Base-by-base conservation (phyloP, 2,329 filamentous ascomycete species). In the Curvularia sp. region DNA sequence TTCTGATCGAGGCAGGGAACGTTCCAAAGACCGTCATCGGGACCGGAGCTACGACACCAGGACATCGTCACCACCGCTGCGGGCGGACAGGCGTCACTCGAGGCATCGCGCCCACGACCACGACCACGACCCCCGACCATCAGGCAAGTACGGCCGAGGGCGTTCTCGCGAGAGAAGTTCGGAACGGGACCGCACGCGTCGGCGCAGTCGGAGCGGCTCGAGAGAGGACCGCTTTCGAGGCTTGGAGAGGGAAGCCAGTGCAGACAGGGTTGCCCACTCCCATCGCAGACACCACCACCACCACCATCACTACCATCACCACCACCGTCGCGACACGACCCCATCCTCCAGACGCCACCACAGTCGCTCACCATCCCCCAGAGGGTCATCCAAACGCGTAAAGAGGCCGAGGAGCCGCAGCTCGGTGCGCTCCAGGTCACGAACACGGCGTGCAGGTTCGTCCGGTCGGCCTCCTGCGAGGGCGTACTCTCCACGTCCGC, bases 301-400 rank as follows among this genome's bases (percentile, higher is more conserved):
- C 33, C 67, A 69, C 53, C 71, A 68, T 67, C 71, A 71, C 22
- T 24, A 24, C 65, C 72, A 75, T 64, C 66, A 68, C 55, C 61
- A 64, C 63, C 72, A 71, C 68, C 69, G 65, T 43, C 70, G 67
- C 67, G 71, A 76, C 62, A 71, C 72, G 30, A 74, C 75, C 13
- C 71, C 76, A 72, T 74, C 75, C 30, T 65, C 74, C 15, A 78
- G 78, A 65, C 78, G 74, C 55, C 74, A 72, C 49, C 75, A 73
- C 63, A 79, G 70, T 58, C 70, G 69, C 54, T 78, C 74, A 30
- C 67, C 75, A 68, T 77, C 75, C 53, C 64, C 73, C 22, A 67
- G 67, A 44, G 70, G 72, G 56, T 71, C 69, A 4, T 61, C 68
- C 58, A 78, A 74, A 52, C 70, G 72, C 20, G 65, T 65, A 18